phyloP scores from a whole-genome alignment of 352 stramenopile species.

The Pythium apleroticum region DNA sequence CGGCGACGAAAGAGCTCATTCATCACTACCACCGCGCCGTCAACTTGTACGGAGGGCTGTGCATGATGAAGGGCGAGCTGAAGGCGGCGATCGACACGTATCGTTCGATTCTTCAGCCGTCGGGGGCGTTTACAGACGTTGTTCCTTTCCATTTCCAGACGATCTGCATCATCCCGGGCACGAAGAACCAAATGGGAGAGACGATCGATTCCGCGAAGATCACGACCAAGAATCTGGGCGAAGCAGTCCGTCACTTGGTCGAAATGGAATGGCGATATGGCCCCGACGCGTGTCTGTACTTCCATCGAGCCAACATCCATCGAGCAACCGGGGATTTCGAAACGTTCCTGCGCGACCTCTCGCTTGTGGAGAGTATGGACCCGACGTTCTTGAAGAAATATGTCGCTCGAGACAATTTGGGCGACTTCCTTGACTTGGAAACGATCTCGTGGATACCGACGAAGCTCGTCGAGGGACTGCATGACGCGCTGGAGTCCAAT shows the following conservation, averaged over 20 bases:
- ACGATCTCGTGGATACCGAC: constrained; percentile 61
- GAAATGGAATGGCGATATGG: constrained; percentile 61
- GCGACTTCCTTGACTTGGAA: constrained; percentile 59
- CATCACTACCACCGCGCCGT: constrained; percentile 40
- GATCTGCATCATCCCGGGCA: constrained; percentile 45
- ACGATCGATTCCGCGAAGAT: constrained; percentile 49
- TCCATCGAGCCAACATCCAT: constrained; percentile 53
- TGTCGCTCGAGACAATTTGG: constrained; percentile 31
- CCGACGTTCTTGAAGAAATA: constrained; percentile 46
- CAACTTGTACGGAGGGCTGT: constrained; percentile 52
- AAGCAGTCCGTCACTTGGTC: constrained; percentile 48
- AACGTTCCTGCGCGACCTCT: constrained; percentile 48
- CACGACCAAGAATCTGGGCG: constrained; percentile 40
- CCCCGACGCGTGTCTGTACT: constrained; percentile 54
- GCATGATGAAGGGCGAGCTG: constrained; percentile 51
- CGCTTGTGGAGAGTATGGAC: constrained; percentile 48
- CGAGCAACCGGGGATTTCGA: constrained; percentile 45
- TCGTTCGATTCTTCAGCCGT: constrained; percentile 31
- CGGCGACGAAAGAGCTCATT: constrained; percentile 22
- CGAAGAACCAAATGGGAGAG: constrained; percentile 37
- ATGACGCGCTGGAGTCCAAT: constrained; percentile 36
- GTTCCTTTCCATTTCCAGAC: constrained; percentile 36
- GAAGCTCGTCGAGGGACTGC: constrained; percentile 38
- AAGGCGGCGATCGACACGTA: constrained; percentile 52
- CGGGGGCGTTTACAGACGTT: constrained; percentile 10